A percentile compares a stretch with the other conserved stretches of the same genome.
Conservation (phyloP, 345 rosid genomes). For the Excoecaria cochinchinensis region DNA sequence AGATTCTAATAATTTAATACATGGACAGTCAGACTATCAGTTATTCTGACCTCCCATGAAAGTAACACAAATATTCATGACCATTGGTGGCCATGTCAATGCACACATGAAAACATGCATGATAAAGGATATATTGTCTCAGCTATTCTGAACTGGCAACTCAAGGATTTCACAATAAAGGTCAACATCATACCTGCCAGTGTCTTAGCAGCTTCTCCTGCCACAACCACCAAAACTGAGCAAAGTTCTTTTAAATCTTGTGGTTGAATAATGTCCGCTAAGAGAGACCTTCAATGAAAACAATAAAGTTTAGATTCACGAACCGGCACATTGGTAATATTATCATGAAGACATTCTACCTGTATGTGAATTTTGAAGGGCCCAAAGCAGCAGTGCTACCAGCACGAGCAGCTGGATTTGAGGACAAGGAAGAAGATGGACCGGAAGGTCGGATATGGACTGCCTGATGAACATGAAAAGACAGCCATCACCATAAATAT, state of each 20-base stretch:
- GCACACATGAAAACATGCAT: neutral
- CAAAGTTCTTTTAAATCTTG: constrained; percentile 93
- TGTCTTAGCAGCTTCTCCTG: constrained; percentile 76
- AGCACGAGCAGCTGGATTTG: constrained; percentile 48
- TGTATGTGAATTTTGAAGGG: constrained; percentile 75
- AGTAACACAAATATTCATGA: neutral
- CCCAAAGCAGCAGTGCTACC: constrained; percentile 39
- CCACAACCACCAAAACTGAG: constrained; percentile 79
- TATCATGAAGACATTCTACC: constrained; percentile 42
- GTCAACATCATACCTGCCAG: constrained; percentile 54
- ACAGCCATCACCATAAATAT: constrained; percentile 5
- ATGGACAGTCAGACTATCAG: neutral
- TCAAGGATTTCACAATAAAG: neutral
- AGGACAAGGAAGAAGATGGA: constrained; percentile 46
- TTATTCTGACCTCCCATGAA: neutral
- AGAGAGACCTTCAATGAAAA: constrained; percentile 69
- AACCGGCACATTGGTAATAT: constrained; percentile 14
- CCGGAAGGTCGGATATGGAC: constrained; percentile 51
- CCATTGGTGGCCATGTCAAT: constrained; percentile 9
- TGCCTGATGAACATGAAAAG: constrained; percentile 45
- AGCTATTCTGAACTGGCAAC: neutral
- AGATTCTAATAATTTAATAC: neutral
- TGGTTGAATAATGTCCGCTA: constrained; percentile 91
- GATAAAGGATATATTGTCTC: neutral
- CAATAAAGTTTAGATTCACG: constrained; percentile 33